A percentile compares a stretch with the other conserved stretches of the same genome.
Conservation (phyloP, 2,329 filamentous ascomycete genomes). For the Xylaria hypoxylon region DNA sequence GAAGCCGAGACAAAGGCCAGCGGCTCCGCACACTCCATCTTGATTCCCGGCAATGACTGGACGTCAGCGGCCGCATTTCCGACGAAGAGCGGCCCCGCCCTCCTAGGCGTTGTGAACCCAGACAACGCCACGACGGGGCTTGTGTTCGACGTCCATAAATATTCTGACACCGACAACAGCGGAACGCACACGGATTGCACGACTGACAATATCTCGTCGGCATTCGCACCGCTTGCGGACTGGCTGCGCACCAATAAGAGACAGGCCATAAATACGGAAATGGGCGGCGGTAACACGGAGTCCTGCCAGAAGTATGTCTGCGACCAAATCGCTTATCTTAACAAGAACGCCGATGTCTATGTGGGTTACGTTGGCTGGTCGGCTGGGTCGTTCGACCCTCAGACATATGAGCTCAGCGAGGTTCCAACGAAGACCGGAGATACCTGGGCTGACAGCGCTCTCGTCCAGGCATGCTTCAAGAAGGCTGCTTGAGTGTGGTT, state of each 20-base stretch:
- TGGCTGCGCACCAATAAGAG: slow-evolving; percentile 53
- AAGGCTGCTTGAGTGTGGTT: slow-evolving; percentile 23
- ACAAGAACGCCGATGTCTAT: slow-evolving; percentile 48
- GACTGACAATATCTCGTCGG: slow-evolving; percentile 50
- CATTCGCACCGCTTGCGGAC: slow-evolving; percentile 51
- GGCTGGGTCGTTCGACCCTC: slow-evolving; percentile 42
- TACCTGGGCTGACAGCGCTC: slow-evolving; percentile 39
- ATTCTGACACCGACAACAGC: slow-evolving; percentile 55
- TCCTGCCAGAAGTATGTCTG: slow-evolving; percentile 51
- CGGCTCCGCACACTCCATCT: slow-evolving; percentile 54
- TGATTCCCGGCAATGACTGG: slow-evolving; percentile 64
- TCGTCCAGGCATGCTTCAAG: slow-evolving; percentile 41
- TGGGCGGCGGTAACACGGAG: slow-evolving; percentile 53
- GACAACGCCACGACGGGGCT: slow-evolving; percentile 57
- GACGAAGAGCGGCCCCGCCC: slow-evolving; percentile 54
- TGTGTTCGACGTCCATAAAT: slow-evolving; percentile 60
- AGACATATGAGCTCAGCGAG: slow-evolving; percentile 42
- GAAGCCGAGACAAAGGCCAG: slow-evolving; percentile 30
- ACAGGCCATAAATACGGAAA: slow-evolving; percentile 53
- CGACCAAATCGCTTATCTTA: slow-evolving; percentile 50
- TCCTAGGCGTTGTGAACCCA: slow-evolving; percentile 57
- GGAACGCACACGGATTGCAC: slow-evolving; percentile 50
- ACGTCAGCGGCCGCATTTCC: slow-evolving; percentile 54
- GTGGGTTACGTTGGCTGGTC: slow-evolving; percentile 47
- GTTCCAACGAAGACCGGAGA: slow-evolving; percentile 40